Conservation (phyloP, 1,284 basidiomycete genomes). For the Amylostereum areolatum region DNA sequence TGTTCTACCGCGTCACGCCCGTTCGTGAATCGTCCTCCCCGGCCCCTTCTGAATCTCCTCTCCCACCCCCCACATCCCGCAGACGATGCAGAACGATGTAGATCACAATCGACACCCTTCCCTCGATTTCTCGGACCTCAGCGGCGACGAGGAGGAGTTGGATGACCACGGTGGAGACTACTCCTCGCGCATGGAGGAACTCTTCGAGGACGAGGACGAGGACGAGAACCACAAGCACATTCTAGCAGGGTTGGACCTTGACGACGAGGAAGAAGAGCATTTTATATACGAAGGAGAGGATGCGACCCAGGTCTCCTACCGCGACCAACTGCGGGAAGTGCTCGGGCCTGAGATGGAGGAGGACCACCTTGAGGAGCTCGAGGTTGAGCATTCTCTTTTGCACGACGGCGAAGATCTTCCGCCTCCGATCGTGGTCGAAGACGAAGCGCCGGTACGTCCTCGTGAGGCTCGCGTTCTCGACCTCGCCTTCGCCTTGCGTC, state of each 20-base stretch:
- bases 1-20: too few relatives aligned
- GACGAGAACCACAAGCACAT: conserved; percentile 18
- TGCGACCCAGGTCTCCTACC: conserved; percentile 39
- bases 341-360: conserved; percentile 55
- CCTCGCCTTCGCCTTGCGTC: conserved; percentile 1
- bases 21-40: too few relatives aligned
- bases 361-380: conserved; percentile 38
- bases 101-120: conserved; percentile 10
- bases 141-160: conserved; percentile 24
- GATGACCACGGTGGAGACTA: conserved; percentile 49
- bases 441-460: conserved; percentile 35
- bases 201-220: conserved; percentile 51
- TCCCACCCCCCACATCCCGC: too few relatives aligned
- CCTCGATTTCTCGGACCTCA: conserved; percentile 26
- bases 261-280: conserved; percentile 51
- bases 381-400: conserved; percentile 40
- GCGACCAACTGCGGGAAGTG: conserved; percentile 66
- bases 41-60: too few relatives aligned
- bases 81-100: too few relatives aligned
- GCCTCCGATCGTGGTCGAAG: conserved; percentile 23
- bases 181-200: conserved; percentile 66
- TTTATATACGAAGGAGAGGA: conserved; percentile 74
- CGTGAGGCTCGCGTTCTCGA: conserved; percentile 4
- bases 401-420: conserved; percentile 31
- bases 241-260: conserved; percentile 30